Evolutionary conservation across 176 grass and related monocot species (phyloP).

Genomic region (Pharus latifolius): DNA sequence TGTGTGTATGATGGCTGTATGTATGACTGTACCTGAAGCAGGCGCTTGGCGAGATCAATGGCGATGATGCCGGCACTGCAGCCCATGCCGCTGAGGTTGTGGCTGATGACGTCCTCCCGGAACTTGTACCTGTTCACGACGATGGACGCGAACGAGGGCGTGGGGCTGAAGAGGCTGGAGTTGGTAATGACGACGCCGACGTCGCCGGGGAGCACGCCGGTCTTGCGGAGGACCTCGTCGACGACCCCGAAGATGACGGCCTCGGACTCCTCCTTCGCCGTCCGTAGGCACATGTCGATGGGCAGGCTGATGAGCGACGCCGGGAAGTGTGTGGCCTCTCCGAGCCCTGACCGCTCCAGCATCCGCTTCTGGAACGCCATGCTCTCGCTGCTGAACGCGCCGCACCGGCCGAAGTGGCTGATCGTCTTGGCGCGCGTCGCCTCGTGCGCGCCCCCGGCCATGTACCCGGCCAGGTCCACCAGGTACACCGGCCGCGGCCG

Average conservation of each 20-base stretch:
- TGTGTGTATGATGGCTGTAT: neutral
- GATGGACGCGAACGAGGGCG: conserved; percentile 75
- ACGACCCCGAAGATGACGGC: conserved; percentile 66
- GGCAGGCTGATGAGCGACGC: conserved; percentile 46
- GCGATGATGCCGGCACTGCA: conserved; percentile 93
- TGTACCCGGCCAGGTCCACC: conserved; percentile 47
- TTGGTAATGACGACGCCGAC: conserved; percentile 72
- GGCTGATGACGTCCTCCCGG: conserved; percentile 32
- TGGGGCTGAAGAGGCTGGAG: conserved; percentile 79
- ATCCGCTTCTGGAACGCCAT: conserved; percentile 87
- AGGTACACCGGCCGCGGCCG: conserved; percentile 62
- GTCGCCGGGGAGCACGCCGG: neutral
- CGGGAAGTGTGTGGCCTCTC: conserved; percentile 70
- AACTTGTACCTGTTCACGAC: conserved; percentile 58
- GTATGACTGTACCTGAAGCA: conserved; percentile 78
- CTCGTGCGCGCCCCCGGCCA: conserved; percentile 23
- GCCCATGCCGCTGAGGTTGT: conserved; percentile 95
- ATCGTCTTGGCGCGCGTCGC: conserved; percentile 53
- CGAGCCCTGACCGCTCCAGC: conserved; percentile 76
- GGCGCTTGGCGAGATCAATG: conserved; percentile 71
- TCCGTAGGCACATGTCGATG: conserved; percentile 44
- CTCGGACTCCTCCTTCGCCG: conserved; percentile 69
- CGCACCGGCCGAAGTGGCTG: conserved; percentile 42
- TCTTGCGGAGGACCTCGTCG: conserved; percentile 49
- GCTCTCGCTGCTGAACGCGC: conserved; percentile 47